Evolutionary conservation across 2,329 filamentous ascomycete species (phyloP).

Genomic region (Fusarium hostae): DNA sequence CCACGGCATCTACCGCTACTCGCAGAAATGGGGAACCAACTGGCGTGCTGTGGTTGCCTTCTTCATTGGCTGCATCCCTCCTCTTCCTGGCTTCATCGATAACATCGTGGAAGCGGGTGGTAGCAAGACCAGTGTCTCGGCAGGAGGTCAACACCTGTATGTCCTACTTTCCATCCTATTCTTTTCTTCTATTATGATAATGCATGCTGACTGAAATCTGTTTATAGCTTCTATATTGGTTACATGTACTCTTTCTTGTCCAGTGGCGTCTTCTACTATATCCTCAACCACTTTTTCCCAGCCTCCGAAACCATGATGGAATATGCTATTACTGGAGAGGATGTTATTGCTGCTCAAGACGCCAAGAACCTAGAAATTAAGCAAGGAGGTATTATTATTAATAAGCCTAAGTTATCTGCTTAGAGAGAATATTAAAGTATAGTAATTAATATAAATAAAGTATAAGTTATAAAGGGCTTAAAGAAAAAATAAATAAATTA

Average conservation of each 20-base stretch:
- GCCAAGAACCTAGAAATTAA: neutral
- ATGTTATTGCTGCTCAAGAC: neutral
- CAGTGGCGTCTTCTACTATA: neutral
- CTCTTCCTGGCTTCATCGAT: constrained; percentile 6
- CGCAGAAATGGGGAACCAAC: constrained; percentile 6
- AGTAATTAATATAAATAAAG: neutral
- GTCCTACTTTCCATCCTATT: neutral
- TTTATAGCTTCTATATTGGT: neutral
- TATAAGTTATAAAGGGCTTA: no score
- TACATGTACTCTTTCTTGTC: neutral
- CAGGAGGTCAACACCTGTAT: neutral
- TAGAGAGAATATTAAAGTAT: neutral
- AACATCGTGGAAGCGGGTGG: constrained; percentile 4
- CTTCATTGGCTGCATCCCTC: constrained; percentile 1
- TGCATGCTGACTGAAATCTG: neutral
- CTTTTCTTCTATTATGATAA: neutral
- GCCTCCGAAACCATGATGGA: constrained; percentile 3
- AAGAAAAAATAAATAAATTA: no score
- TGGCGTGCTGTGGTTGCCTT: constrained; percentile 9
- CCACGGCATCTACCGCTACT: constrained; percentile 9
- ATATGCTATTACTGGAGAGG: constrained; percentile 1
- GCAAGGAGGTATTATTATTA: neutral
- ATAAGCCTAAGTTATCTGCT: neutral
- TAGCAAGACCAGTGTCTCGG: neutral
- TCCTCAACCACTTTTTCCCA: constrained; percentile 5